phyloP scores from a whole-genome alignment of 768 basidiomycete species.

The Mycena leptocephala region DNA sequence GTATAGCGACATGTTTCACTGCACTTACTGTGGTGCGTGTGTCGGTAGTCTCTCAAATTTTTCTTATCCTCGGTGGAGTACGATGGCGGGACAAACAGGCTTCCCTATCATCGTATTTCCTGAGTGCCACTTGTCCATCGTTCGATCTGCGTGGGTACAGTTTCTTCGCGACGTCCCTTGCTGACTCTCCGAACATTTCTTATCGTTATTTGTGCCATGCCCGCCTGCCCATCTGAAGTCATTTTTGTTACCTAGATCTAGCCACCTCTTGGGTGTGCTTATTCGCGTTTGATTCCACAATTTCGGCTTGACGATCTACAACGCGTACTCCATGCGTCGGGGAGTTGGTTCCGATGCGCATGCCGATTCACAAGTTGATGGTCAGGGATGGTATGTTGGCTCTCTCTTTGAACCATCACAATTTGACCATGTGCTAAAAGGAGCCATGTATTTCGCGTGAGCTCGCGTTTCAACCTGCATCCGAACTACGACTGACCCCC shows the following conservation, averaged over 20 bases:
- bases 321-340: background rate
- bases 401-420: background rate
- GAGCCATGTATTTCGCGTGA: slow-evolving; percentile 31
- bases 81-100: slow-evolving; percentile 11
- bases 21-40: slow-evolving; percentile 39
- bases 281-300: slow-evolving; percentile 48
- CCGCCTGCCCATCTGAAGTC: too few species aligned
- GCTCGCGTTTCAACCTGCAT: background rate
- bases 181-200: background rate
- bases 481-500: too few species aligned
- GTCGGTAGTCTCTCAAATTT: background rate
- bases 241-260: background rate
- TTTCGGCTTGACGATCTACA: slow-evolving; percentile 38
- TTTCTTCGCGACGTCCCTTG: background rate
- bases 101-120: background rate
- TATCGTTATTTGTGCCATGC: background rate
- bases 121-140: slow-evolving; percentile 17
- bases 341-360: background rate
- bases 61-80: slow-evolving; percentile 7
- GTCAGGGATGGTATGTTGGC: slow-evolving; percentile 17
- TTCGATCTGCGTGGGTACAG: slow-evolving; percentile 9
- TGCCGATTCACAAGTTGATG: slow-evolving; percentile 18
- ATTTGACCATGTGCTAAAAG: background rate
- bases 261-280: slow-evolving; percentile 49
- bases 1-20: slow-evolving; percentile 27